phyloP scores from a whole-genome alignment of 495 filamentous ascomycete species.

The Amniculicola lignicola region DNA sequence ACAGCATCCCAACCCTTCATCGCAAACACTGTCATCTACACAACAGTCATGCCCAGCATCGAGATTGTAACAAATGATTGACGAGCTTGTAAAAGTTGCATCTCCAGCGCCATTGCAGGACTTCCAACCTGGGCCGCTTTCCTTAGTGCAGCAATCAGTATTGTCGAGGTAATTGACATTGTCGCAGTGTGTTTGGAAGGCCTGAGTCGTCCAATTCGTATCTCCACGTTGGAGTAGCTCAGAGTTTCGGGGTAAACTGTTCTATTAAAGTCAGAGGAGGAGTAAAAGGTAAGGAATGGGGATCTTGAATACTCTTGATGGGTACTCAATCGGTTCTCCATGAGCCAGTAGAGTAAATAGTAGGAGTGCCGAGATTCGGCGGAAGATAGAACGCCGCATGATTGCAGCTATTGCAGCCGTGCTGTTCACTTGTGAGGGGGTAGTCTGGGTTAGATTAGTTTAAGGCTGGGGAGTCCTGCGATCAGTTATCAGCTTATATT shows the following conservation, averaged over 20 bases:
- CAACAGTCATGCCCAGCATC: conserved; percentile 3
- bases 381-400: neutral
- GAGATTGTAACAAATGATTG: conserved; percentile 2
- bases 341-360: neutral
- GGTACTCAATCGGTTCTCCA: conserved; percentile 1
- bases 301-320: neutral
- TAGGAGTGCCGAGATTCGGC: neutral
- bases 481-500: too few relatives aligned
- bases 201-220: conserved; percentile 1
- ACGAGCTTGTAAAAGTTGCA: neutral
- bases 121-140: neutral
- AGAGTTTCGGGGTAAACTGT: neutral
- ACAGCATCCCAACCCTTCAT: neutral
- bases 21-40: neutral
- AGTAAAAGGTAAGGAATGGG: neutral
- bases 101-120: neutral
- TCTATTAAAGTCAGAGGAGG: neutral
- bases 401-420: too few relatives aligned
- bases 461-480: too few relatives aligned
- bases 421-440: too few relatives aligned
- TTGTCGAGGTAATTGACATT: conserved; percentile 1
- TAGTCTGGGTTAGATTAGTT: too few relatives aligned
- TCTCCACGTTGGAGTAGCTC: neutral
- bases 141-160: neutral
- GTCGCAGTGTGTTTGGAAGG: conserved; percentile 2